Percentiles rank a stretch among this genome's conserved stretches.
These are phyloP conservation scores for Flaveria brownii DNA, from an alignment of 129 eudicot genomes.

Conservation along the genomic window DNA sequence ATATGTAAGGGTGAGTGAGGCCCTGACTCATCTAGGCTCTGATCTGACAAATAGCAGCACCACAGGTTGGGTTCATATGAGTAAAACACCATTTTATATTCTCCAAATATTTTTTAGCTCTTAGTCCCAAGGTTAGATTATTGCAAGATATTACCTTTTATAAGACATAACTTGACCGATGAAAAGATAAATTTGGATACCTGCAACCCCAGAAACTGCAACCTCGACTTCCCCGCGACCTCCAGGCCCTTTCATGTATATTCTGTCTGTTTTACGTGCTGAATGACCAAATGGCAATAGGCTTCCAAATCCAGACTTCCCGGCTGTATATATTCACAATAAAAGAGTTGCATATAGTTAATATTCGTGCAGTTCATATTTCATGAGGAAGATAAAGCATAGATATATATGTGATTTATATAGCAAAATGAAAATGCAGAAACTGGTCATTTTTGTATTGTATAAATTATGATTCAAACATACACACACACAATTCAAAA, in stretches of 20 bases:
- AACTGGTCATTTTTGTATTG: background rate
- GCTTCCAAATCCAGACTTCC: slow-evolving; percentile 89
- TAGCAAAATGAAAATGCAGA: background rate
- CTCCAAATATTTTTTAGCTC: too few species aligned
- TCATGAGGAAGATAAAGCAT: too few species aligned
- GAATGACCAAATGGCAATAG: slow-evolving; percentile 81
- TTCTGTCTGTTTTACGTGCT: slow-evolving; percentile 71
- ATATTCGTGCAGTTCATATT: too few species aligned
- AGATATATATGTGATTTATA: background rate
- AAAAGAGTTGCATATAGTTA: too few species aligned
- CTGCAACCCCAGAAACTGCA: slow-evolving; percentile 94
- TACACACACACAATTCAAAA: background rate
- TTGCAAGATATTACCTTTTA: too few species aligned
- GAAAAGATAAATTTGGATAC: slow-evolving; percentile 33
- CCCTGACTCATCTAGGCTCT: slow-evolving; percentile 56
- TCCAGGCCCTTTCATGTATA: slow-evolving; percentile 99
- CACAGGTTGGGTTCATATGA: background rate
- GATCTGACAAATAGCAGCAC: slow-evolving; percentile 48
- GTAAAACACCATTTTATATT: too few species aligned
- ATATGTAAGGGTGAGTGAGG: slow-evolving; percentile 62
- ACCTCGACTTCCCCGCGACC: slow-evolving; percentile 99
- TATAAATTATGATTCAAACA: background rate
- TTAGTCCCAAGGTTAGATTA: too few species aligned
- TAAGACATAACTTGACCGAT: background rate
- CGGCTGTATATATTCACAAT: slow-evolving; percentile 51